A percentile compares a stretch with the other conserved stretches of the same genome.
Conservation (phyloP, 352 stramenopile genomes). For the Stramenopiles sp. region DNA sequence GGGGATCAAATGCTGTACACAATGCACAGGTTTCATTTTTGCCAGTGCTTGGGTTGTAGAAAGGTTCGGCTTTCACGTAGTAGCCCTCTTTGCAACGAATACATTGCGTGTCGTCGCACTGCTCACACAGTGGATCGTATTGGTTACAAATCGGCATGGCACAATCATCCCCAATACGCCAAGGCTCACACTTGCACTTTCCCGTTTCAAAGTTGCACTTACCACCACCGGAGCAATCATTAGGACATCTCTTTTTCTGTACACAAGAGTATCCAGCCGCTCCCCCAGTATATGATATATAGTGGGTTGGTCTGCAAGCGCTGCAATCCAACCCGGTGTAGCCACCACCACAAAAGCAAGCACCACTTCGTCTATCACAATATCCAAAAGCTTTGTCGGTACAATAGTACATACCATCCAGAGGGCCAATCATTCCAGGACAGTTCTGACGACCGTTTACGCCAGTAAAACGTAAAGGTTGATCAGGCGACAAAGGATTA, state of each 20-base stretch:
- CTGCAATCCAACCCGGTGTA: slow-evolving; percentile 72
- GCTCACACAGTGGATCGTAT: slow-evolving; percentile 58
- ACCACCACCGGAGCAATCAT: slow-evolving; percentile 60
- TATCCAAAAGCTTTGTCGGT: slow-evolving; percentile 63
- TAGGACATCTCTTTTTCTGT: slow-evolving; percentile 36
- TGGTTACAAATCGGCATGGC: slow-evolving; percentile 32
- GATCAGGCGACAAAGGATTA: slow-evolving; percentile 36
- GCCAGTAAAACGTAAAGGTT: not conserved
- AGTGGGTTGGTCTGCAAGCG: slow-evolving; percentile 59
- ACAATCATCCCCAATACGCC: slow-evolving; percentile 53
- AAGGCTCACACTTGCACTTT: slow-evolving; percentile 44
- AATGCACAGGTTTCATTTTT: slow-evolving; percentile 20
- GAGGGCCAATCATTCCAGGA: slow-evolving; percentile 56
- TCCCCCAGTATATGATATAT: slow-evolving; percentile 18
- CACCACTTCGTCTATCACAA: slow-evolving; percentile 69
- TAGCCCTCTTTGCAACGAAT: slow-evolving; percentile 58
- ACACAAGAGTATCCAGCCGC: not conserved
- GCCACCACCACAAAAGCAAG: slow-evolving; percentile 76
- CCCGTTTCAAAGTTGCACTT: slow-evolving; percentile 66
- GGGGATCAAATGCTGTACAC: slow-evolving; percentile 61
- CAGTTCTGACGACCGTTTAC: slow-evolving; percentile 34
- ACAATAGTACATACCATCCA: slow-evolving; percentile 63
- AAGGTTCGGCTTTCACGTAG: slow-evolving; percentile 34
- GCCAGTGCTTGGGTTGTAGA: not conserved
- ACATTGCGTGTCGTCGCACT: slow-evolving; percentile 52